Evolutionary conservation across 164 flowering plant genomes (phyloP), one percentile per base, ranked within the genome.

Genomic region (Echeveria elegans): DNA sequence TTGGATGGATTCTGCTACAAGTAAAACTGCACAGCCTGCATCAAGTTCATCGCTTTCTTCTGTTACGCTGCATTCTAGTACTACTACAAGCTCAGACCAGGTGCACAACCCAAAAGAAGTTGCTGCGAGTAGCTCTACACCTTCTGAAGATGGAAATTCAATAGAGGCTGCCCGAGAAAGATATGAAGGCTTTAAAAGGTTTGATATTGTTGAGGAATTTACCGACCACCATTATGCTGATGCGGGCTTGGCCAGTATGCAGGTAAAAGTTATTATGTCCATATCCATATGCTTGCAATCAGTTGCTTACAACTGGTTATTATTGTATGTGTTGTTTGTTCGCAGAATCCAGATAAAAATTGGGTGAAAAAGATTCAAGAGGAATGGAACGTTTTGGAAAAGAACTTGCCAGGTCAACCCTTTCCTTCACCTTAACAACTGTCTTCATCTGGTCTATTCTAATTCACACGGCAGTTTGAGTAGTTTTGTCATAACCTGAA

Each of bases 191-290:
- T 53, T 53, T 24, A 53, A 53, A 53, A 53, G 30, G 30, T 84
- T 82, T 82, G 84, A 84, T 71, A 70, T 67, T 16, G 86, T 79
- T 53, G 75, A 74, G 48, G 79, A 75, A 68, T 74, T 67, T 64
- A 77, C 85, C 5, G 88, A 84, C 48, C 88, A 84, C 77, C 77
- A 79, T n/a, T 82, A 66, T 52, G 30, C 2, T 29, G 18, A 24
- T 4, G 60, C 37, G 10, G 67, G 68, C 52, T 68, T 43, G 56
- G 64, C 70, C 6, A 47, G 38, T 36, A 63, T 37, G 59, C 69
- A 72, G 83, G 86, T 82, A 31, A 21, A 6, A 38, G 63, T 5
- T 40, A 43, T 26, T 31, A 23, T 11, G 59, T 24, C 9, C 41
- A 38, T 2, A 34, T 48, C 41, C 8, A 38, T 2, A 34, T n/a